A percentile compares a stretch with the other conserved stretches of the same genome.
These are phyloP conservation scores for Picea abies DNA, from an alignment of 83 land plant species.

Conservation along the genomic window DNA sequence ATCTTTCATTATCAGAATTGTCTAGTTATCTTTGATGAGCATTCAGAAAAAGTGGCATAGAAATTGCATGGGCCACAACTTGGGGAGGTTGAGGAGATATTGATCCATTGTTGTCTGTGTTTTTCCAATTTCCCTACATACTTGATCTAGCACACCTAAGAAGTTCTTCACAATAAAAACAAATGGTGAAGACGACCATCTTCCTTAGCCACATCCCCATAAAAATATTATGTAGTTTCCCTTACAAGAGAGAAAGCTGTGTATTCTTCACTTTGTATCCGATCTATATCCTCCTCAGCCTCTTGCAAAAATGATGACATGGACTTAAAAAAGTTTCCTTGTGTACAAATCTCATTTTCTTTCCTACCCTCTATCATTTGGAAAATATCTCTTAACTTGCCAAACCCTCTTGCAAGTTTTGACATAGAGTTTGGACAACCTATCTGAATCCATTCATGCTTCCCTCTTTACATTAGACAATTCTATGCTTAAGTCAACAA, in stretches of 20 bases:
- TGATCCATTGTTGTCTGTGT: constrained; percentile 28
- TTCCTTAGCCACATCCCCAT: constrained; percentile 65
- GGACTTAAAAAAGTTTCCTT: neutral
- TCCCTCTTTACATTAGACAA: no score
- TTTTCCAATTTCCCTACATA: constrained; percentile 69
- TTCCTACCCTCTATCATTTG: constrained; percentile 9
- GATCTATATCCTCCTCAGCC: constrained; percentile 53
- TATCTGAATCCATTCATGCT: constrained; percentile 32
- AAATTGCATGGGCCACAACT: constrained; percentile 21
- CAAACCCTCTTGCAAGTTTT: constrained; percentile 38
- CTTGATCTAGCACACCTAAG: constrained; percentile 67
- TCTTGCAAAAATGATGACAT: constrained; percentile 48
- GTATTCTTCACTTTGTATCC: constrained; percentile 41
- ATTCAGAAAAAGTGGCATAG: neutral
- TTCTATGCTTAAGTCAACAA: constrained; percentile 51
- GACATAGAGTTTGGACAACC: constrained; percentile 29
- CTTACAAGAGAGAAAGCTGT: constrained; percentile 58
- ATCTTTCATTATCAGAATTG: neutral
- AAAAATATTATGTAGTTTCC: constrained; percentile 73
- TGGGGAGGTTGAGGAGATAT: constrained; percentile 33
- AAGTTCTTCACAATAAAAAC: constrained; percentile 76
- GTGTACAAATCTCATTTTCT: constrained; percentile 14
- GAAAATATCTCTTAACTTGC: constrained; percentile 25
- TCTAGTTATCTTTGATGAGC: constrained; percentile 1
- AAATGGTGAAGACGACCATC: constrained; percentile 73